Evolutionary conservation across 441 rosid genomes (phyloP).

Genomic region (Erysimum pusillum): DNA sequence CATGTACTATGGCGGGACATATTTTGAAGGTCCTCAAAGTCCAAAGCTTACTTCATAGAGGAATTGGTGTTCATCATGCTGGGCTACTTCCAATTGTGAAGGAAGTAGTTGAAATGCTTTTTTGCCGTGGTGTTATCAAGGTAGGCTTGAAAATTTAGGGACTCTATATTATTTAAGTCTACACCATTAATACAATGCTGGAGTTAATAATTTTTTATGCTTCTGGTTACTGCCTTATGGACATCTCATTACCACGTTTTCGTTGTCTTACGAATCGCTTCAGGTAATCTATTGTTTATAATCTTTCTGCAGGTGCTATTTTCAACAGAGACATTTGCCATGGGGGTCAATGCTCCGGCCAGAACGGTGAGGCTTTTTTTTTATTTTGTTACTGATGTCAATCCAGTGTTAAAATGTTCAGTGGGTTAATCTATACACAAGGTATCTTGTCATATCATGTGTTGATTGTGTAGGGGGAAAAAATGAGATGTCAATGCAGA

Average conservation of each 20-base stretch:
- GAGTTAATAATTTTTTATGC: neutral
- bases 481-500: neutral
- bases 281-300: slow-evolving; percentile 23
- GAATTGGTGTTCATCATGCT: slow-evolving; percentile 99
- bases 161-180: slow-evolving; percentile 14
- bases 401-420: slow-evolving; percentile 29
- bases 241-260: slow-evolving; percentile 10
- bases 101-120: slow-evolving; percentile 99
- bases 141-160: slow-evolving; percentile 49
- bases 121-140: slow-evolving; percentile 98
- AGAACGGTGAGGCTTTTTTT: slow-evolving; percentile 77
- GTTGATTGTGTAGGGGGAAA: neutral
- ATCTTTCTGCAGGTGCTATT: slow-evolving; percentile 75
- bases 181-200: slow-evolving; percentile 13
- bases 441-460: slow-evolving; percentile 1
- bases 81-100: slow-evolving; percentile 99
- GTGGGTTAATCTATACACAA: slow-evolving; percentile 28
- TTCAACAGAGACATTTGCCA: slow-evolving; percentile 99
- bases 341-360: slow-evolving; percentile 99
- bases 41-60: slow-evolving; percentile 87
- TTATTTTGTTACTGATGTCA: slow-evolving; percentile 12
- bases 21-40: slow-evolving; percentile 83
- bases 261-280: slow-evolving; percentile 3
- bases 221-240: slow-evolving; percentile 20
- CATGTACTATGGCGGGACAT: slow-evolving; percentile 42